Conservation (phyloP, 2,329 filamentous ascomycete species). For the Aschersonia sp. region DNA sequence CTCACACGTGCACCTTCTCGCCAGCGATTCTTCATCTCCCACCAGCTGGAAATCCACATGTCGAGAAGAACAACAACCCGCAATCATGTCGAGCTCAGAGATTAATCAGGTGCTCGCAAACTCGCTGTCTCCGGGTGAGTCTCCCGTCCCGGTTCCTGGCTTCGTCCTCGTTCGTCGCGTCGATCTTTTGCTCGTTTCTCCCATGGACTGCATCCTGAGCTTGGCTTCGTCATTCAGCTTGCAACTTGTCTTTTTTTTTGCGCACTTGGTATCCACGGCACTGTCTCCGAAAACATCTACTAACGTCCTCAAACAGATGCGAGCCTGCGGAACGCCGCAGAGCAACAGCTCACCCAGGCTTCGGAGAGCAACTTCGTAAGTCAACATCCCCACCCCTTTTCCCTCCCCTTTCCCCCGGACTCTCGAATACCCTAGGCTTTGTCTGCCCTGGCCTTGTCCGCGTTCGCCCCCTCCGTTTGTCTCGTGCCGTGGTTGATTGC, state of each 20-base stretch:
- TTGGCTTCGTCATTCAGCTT: too few relatives aligned
- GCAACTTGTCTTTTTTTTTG: too few relatives aligned
- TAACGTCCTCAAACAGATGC: constrained; percentile 50
- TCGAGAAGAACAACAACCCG: constrained; percentile 18
- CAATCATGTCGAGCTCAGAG: constrained; percentile 63
- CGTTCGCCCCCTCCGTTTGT: constrained; percentile 4
- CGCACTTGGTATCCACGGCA: too few relatives aligned
- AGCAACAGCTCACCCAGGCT: constrained; percentile 86
- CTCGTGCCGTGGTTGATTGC: background rate
- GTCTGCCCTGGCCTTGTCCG: constrained; percentile 8
- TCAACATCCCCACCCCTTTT: constrained; percentile 9
- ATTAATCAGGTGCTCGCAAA: constrained; percentile 96
- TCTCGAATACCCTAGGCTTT: background rate
- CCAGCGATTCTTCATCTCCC: constrained; percentile 1
- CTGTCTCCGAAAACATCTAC: background rate
- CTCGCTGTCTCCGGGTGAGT: constrained; percentile 80
- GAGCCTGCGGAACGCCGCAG: constrained; percentile 74
- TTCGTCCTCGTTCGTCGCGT: background rate
- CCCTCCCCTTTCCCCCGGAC: background rate
- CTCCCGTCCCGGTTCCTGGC: background rate
- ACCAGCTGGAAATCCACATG: constrained; percentile 19
- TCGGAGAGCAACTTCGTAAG: constrained; percentile 90
- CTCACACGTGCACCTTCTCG: constrained; percentile 4
- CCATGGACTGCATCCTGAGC: too few relatives aligned
- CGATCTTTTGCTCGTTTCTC: too few relatives aligned